Percentiles rank a stretch among this genome's conserved stretches.
Conservation (phyloP, 2,329 filamentous ascomycete genomes). For the Penicillium griseofulvum region DNA sequence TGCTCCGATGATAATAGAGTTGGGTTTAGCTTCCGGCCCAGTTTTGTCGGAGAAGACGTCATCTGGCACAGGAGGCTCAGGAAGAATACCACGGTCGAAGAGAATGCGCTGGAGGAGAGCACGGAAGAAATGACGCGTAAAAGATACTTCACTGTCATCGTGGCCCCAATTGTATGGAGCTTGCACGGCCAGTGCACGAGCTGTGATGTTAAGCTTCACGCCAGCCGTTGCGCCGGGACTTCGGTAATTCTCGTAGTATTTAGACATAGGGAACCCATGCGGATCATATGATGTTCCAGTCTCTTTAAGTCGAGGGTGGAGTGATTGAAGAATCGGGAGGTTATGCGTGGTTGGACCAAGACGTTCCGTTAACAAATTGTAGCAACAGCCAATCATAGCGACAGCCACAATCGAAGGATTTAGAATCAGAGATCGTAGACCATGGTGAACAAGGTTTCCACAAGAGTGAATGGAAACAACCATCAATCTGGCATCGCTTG, state of each 20-base stretch:
- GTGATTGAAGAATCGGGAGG: slow-evolving; percentile 71
- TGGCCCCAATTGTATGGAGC: slow-evolving; percentile 88
- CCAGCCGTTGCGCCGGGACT: slow-evolving; percentile 57
- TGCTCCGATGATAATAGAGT: slow-evolving; percentile 76
- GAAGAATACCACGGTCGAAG: slow-evolving; percentile 75
- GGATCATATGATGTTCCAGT: slow-evolving; percentile 73
- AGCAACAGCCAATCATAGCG: slow-evolving; percentile 96
- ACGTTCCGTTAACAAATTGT: slow-evolving; percentile 90
- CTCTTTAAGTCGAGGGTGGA: slow-evolving; percentile 65
- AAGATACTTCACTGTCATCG: slow-evolving; percentile 79
- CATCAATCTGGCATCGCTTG: slow-evolving; percentile 58
- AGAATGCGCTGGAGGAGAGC: slow-evolving; percentile 90
- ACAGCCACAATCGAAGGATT: slow-evolving; percentile 83
- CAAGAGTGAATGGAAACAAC: slow-evolving; percentile 95
- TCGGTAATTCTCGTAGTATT: slow-evolving; percentile 59
- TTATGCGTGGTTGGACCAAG: slow-evolving; percentile 88
- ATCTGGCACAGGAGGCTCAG: slow-evolving; percentile 46
- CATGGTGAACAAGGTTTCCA: slow-evolving; percentile 92
- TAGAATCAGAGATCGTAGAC: slow-evolving; percentile 77
- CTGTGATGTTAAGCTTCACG: slow-evolving; percentile 88
- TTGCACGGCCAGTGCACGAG: slow-evolving; percentile 97
- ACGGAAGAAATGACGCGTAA: slow-evolving; percentile 88
- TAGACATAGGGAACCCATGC: slow-evolving; percentile 91
- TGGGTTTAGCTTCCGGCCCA: slow-evolving; percentile 51
- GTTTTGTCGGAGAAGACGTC: slow-evolving; percentile 24